A percentile compares a stretch with the other conserved stretches of the same genome.
These are phyloP conservation scores for Phaeosphaeriaceae sp. DNA, from an alignment of 2,329 filamentous ascomycete species.

Conservation along the genomic window DNA sequence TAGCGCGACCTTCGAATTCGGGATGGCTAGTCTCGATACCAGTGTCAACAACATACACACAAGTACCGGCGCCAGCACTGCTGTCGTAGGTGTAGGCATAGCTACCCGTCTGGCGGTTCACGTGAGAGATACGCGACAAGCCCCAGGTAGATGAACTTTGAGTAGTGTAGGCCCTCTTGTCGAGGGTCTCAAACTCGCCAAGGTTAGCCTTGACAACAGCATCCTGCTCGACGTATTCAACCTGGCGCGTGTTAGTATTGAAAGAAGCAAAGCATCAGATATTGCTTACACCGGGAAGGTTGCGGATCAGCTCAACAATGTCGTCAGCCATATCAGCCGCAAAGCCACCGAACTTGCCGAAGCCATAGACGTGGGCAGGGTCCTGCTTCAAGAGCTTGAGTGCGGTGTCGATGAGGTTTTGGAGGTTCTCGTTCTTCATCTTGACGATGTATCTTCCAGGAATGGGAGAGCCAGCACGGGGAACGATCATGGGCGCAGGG, in stretches of 20 bases:
- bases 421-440: conserved; percentile 48
- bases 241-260: conserved; percentile 23
- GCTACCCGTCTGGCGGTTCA: conserved; percentile 25
- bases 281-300: conserved; percentile 36
- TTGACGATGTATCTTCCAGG: conserved; percentile 56
- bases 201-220: conserved; percentile 42
- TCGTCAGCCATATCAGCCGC: conserved; percentile 44
- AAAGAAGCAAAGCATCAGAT: not conserved
- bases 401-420: conserved; percentile 34
- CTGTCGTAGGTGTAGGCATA: conserved; percentile 50
- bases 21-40: conserved; percentile 65
- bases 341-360: conserved; percentile 50
- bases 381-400: conserved; percentile 33
- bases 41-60: conserved; percentile 70
- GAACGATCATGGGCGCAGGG: conserved; percentile 49
- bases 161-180: conserved; percentile 46
- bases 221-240: conserved; percentile 52
- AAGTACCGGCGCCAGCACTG: conserved; percentile 51
- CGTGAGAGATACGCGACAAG: conserved; percentile 51
- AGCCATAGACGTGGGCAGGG: conserved; percentile 45
- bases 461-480: conserved; percentile 46
- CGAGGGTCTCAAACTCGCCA: conserved; percentile 22
- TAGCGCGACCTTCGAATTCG: conserved; percentile 50
- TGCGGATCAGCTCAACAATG: conserved; percentile 36
- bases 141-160: conserved; percentile 52